A percentile compares a stretch with the other conserved stretches of the same genome.
Conservation (phyloP, 768 basidiomycete species). For the Leccinum sublutescens region DNA sequence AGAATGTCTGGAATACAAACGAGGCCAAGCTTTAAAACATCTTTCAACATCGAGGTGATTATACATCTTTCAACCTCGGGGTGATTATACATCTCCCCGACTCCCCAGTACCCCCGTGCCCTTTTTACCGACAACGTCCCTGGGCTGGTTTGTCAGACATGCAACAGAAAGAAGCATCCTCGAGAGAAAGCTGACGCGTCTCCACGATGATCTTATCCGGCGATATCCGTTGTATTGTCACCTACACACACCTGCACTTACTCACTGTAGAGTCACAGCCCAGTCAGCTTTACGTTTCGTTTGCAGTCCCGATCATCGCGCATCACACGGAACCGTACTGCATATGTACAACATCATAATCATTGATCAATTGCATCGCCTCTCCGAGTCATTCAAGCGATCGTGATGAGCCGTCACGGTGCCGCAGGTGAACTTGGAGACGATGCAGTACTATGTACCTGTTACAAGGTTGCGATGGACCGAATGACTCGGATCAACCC, state of each 20-base stretch:
- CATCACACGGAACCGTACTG: neutral
- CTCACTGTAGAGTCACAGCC: neutral
- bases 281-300: neutral
- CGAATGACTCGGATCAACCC: neutral
- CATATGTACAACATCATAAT: neutral
- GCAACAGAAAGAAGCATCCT: neutral
- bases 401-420: neutral
- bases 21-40: too few species aligned
- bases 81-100: neutral
- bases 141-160: neutral
- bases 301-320: neutral
- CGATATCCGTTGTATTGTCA: neutral
- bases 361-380: neutral
- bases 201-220: neutral
- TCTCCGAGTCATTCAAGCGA: neutral
- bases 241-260: neutral
- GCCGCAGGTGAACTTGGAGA: neutral
- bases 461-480: neutral
- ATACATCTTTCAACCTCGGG: neutral
- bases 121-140: slow-evolving; percentile 1
- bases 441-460: neutral
- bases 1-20: neutral
- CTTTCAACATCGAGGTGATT: too few species aligned
- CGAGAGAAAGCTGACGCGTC: neutral
- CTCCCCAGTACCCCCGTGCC: neutral